A percentile compares a stretch with the other conserved stretches of the same genome.
phyloP scores from a whole-genome alignment of 2,329 filamentous ascomycete genomes.

The Plenodomus tracheiphilus region DNA sequence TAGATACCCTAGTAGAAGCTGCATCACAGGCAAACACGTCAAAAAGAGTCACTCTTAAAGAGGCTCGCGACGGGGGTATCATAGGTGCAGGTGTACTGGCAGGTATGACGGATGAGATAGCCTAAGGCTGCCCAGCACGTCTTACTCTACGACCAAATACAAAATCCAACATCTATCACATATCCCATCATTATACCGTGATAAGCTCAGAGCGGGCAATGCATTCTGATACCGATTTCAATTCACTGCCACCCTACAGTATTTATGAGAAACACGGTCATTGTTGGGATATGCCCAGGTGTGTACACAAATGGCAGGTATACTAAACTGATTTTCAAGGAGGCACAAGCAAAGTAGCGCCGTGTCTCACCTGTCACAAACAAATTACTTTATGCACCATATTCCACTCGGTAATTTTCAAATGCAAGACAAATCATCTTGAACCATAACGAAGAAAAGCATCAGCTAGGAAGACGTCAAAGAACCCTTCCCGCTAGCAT shows the following conservation, averaged over 20 bases:
- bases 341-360: not conserved
- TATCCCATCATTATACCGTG: not conserved
- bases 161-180: not conserved
- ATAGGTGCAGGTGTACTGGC: conserved; percentile 60
- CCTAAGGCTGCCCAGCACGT: conserved; percentile 11
- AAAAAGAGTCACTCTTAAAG: conserved; percentile 56
- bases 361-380: conserved; percentile 1
- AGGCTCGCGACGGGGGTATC: conserved; percentile 59
- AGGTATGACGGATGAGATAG: conserved; percentile 46
- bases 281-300: not conserved
- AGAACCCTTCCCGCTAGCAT: no score
- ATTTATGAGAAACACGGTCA: not conserved
- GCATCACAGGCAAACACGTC: conserved; percentile 40
- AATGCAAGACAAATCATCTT: no score
- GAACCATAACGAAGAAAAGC: no score
- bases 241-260: not conserved
- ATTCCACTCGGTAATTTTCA: not conserved
- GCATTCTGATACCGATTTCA: not conserved
- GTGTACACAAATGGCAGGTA: conserved; percentile 1
- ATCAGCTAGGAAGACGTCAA: no score
- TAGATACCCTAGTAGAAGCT: conserved; percentile 60
- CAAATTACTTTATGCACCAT: not conserved
- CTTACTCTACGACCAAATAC: not conserved
- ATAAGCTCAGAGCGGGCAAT: not conserved
- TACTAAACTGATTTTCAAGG: not conserved